These are phyloP conservation scores for Kwoniella mangroviensis DNA, from an alignment of 768 basidiomycete genomes.

Conservation along the genomic window DNA sequence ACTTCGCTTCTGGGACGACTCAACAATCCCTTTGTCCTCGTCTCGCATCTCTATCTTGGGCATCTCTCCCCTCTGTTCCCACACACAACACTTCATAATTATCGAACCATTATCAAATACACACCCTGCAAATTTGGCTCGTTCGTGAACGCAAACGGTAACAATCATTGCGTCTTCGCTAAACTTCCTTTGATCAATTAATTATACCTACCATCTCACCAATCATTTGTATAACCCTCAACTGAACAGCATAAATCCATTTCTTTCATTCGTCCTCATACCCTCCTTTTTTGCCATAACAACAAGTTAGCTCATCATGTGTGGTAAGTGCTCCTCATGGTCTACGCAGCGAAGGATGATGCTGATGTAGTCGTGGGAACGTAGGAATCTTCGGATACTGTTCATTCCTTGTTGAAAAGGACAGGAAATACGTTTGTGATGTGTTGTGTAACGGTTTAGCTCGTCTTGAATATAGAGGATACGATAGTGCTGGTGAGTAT, in stretches of 20 bases:
- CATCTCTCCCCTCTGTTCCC: neutral
- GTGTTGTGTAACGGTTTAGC: constrained; percentile 87
- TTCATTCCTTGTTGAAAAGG: constrained; percentile 93
- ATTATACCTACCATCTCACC: neutral
- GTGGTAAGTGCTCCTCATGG: constrained; percentile 19
- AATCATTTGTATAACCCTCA: neutral
- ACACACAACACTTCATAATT: neutral
- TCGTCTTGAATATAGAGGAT: constrained; percentile 96
- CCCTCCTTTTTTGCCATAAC: neutral
- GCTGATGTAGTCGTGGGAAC: neutral
- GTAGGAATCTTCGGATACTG: constrained; percentile 93
- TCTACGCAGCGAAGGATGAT: neutral
- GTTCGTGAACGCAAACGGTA: neutral
- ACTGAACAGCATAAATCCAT: neutral
- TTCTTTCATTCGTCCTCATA: neutral
- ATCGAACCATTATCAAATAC: neutral
- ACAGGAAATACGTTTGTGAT: constrained; percentile 87
- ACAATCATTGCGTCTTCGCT: neutral
- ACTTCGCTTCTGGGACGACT: neutral
- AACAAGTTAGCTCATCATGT: constrained; percentile 16
- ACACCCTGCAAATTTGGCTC: neutral
- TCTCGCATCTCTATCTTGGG: neutral
- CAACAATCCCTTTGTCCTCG: constrained; percentile 7
- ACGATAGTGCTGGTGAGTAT: constrained; percentile 77
- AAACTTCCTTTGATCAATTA: neutral